A percentile compares a stretch with the other conserved stretches of the same genome.
Evolutionary conservation across 345 rosid genomes (phyloP).

Genomic region (Lepidium aucheri): DNA sequence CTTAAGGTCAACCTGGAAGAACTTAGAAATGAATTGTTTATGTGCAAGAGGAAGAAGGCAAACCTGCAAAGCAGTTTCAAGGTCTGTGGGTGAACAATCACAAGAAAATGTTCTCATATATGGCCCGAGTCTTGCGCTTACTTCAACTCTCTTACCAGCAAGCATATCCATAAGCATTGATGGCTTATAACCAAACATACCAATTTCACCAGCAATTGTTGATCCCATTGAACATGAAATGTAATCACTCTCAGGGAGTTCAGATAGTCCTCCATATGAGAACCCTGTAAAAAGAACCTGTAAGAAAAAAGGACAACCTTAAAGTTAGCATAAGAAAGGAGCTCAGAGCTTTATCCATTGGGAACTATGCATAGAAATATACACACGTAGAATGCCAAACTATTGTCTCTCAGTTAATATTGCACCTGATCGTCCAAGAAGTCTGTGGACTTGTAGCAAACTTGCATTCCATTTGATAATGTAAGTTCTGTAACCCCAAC

Average conservation of each 20-base stretch:
- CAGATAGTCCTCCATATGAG: slow-evolving; percentile 92
- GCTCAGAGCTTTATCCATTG: background rate
- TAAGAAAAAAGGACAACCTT: slow-evolving; percentile 9
- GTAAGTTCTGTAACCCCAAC: slow-evolving; percentile 77
- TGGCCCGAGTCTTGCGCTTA: slow-evolving; percentile 62
- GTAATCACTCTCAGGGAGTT: slow-evolving; percentile 71
- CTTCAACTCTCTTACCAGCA: slow-evolving; percentile 96
- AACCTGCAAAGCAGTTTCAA: slow-evolving; percentile 96
- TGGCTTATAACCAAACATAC: slow-evolving; percentile 84
- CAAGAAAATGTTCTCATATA: slow-evolving; percentile 81
- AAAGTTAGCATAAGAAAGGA: slow-evolving; percentile 7
- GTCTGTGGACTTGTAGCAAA: slow-evolving; percentile 78
- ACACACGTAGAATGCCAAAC: background rate
- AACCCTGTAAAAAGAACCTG: slow-evolving; percentile 90
- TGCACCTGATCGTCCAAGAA: slow-evolving; percentile 88
- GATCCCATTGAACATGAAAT: slow-evolving; percentile 84
- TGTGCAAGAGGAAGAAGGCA: slow-evolving; percentile 17
- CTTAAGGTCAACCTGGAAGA: background rate
- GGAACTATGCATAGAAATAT: background rate
- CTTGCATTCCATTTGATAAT: slow-evolving; percentile 79
- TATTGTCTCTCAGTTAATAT: background rate
- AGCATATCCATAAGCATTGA: slow-evolving; percentile 84
- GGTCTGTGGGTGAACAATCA: slow-evolving; percentile 81
- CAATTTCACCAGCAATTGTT: slow-evolving; percentile 85
- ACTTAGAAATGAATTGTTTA: background rate